phyloP scores from a whole-genome alignment of 2,329 filamentous ascomycete species.

The Gaeumannomyces tritici region DNA sequence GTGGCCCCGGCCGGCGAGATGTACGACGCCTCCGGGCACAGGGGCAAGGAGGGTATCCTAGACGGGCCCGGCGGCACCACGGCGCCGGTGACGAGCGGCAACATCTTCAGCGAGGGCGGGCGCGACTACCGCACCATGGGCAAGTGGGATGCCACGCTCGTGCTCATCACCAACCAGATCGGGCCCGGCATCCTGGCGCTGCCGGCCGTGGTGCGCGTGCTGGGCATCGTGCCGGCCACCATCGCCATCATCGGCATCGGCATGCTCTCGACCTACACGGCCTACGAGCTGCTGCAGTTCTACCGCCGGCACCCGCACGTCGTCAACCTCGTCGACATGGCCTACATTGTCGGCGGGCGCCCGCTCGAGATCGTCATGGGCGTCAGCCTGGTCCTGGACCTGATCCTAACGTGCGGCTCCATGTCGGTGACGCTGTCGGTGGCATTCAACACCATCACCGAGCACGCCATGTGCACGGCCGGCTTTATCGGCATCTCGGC shows the following conservation, averaged over 20 bases:
- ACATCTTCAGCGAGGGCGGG: slow-evolving; percentile 2
- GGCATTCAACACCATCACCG: slow-evolving; percentile 1
- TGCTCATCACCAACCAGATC: slow-evolving; percentile 4
- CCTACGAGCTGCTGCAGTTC: slow-evolving; percentile 3
- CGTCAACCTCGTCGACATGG: slow-evolving; percentile 3
- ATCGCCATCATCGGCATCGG: slow-evolving; percentile 1
- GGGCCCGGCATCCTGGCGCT: not conserved
- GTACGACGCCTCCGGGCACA: not conserved
- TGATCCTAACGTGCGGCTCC: not conserved
- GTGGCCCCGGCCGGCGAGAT: not conserved
- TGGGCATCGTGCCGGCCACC: slow-evolving; percentile 1
- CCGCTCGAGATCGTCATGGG: slow-evolving; percentile 2
- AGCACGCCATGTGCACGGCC: slow-evolving; percentile 1
- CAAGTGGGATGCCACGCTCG: not conserved
- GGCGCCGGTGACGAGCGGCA: not conserved
- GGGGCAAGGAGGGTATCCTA: not conserved
- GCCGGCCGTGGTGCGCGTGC: not conserved
- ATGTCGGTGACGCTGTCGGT: slow-evolving; percentile 1
- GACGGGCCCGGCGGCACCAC: no score
- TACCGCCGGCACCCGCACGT: slow-evolving; percentile 3
- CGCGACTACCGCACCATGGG: not conserved
- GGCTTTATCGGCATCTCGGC: slow-evolving; percentile 1
- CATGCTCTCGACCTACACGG: slow-evolving; percentile 2
- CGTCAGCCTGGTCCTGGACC: not conserved
- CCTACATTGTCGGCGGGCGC: not conserved